These are phyloP conservation scores for Albizia julibrissin DNA, from an alignment of 306 rosid genomes.

Conservation along the genomic window DNA sequence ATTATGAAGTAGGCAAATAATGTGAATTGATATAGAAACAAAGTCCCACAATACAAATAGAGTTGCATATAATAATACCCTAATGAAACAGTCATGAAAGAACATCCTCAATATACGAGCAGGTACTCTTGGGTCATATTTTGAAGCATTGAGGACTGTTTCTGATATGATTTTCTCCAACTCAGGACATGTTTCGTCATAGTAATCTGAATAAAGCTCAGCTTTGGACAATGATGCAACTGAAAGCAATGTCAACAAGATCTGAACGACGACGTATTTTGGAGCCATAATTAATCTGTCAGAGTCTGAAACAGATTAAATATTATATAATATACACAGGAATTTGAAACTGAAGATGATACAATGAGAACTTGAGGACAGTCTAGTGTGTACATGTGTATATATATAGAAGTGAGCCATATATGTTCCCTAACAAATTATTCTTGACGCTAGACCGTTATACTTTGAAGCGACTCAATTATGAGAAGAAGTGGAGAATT, in stretches of 20 bases:
- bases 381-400: neutral
- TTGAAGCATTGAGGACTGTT: conserved; percentile 58
- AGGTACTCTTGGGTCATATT: conserved; percentile 62
- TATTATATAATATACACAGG: neutral
- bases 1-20: neutral
- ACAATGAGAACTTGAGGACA: neutral
- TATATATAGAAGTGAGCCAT: neutral
- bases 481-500: neutral
- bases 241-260: neutral
- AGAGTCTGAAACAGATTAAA: neutral
- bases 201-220: conserved; percentile 42
- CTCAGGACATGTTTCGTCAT: conserved; percentile 59
- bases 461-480: neutral
- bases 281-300: neutral
- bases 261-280: neutral
- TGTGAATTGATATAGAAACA: neutral
- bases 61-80: conserved; percentile 42
- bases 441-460: neutral
- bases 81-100: conserved; percentile 82
- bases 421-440: neutral
- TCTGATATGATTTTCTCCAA: conserved; percentile 60
- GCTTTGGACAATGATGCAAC: conserved; percentile 26
- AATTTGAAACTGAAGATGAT: neutral
- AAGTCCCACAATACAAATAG: neutral
- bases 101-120: conserved; percentile 73